Percentiles rank a stretch among this genome's conserved stretches.
Evolutionary conservation across 306 rosid species (phyloP).

Genomic region (Malus fusca): DNA sequence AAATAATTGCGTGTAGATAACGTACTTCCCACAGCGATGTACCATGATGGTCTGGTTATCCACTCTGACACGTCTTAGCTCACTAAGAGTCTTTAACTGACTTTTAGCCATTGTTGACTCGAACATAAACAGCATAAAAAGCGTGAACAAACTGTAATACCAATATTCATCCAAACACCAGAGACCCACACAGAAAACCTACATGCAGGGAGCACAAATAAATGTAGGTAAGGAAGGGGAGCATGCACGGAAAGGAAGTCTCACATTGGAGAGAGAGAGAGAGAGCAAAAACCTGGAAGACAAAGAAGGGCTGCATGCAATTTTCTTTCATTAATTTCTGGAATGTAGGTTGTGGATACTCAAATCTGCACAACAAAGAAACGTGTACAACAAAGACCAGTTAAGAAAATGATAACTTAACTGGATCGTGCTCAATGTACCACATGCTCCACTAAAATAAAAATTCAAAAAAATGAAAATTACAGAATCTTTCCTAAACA

Average conservation of each 20-base stretch:
- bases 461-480: background rate
- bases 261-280: background rate
- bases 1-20: conserved; percentile 13
- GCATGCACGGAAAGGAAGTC: background rate
- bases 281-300: conserved; percentile 67
- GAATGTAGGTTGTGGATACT: conserved; percentile 96
- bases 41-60: conserved; percentile 89
- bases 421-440: background rate
- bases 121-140: conserved; percentile 91
- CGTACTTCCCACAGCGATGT: conserved; percentile 97
- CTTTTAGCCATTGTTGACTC: conserved; percentile 99
- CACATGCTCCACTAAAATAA: background rate
- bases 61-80: conserved; percentile 93
- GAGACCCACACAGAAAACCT: conserved; percentile 99
- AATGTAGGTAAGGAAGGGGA: conserved; percentile 13
- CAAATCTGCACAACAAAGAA: conserved; percentile 64
- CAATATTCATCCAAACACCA: conserved; percentile 99
- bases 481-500: background rate
- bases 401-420: background rate
- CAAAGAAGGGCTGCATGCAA: conserved; percentile 96
- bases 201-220: conserved; percentile 6
- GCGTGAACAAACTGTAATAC: conserved; percentile 98
- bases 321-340: conserved; percentile 94
- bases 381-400: conserved; percentile 1
- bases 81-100: conserved; percentile 87